phyloP scores from a whole-genome alignment of 148 eudicot genomes.

The Chenopodium suecicum region DNA sequence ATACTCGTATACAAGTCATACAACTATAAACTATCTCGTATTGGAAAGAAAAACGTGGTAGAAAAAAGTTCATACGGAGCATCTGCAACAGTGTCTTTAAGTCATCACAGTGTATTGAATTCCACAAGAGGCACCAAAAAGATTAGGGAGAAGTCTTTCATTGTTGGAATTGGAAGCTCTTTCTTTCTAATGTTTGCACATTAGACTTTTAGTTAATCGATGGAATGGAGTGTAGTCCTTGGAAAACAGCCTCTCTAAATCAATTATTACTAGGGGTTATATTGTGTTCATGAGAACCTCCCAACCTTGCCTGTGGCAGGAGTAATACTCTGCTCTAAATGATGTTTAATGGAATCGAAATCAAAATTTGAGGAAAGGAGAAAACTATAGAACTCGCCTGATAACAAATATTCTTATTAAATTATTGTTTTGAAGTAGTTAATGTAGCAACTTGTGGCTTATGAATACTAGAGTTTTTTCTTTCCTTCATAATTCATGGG shows the following conservation, averaged over 20 bases:
- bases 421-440: background rate
- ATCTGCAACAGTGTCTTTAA: background rate
- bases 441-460: background rate
- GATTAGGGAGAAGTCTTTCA: background rate
- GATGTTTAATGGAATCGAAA: background rate
- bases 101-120: background rate
- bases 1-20: background rate
- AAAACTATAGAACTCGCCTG: background rate
- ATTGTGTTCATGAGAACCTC: background rate
- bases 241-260: background rate
- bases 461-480: slow-evolving; percentile 6
- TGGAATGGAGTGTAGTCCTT: background rate
- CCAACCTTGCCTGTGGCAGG: background rate
- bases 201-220: background rate
- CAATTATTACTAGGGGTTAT: background rate
- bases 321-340: background rate
- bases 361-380: background rate
- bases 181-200: too few relatives aligned
- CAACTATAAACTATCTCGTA: background rate
- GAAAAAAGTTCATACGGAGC: background rate
- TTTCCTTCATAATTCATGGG: background rate
- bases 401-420: background rate
- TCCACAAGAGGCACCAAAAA: background rate
- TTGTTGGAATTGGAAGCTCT: background rate
- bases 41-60: background rate